A percentile compares a stretch with the other conserved stretches of the same genome.
Conservation (phyloP, 495 filamentous ascomycete species). For the Penicillium ucsense region DNA sequence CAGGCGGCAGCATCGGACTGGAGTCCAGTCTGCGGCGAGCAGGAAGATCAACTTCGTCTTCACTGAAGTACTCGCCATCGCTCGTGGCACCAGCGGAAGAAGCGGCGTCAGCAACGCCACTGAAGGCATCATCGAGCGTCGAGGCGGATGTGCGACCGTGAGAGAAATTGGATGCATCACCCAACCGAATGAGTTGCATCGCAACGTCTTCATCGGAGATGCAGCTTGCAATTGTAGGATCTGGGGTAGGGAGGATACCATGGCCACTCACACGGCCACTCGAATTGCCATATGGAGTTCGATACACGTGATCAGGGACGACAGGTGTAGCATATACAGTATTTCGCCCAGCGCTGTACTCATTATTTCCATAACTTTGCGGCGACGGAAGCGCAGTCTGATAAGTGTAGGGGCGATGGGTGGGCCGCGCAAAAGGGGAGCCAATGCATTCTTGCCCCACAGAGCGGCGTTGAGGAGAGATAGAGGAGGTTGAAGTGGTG, state of each 20-base stretch:
- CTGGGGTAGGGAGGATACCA: slow-evolving; percentile 79
- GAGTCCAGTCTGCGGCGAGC: slow-evolving; percentile 51
- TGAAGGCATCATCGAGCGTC: slow-evolving; percentile 84
- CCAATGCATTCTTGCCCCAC: slow-evolving; percentile 47
- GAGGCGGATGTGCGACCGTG: slow-evolving; percentile 88
- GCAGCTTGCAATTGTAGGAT: slow-evolving; percentile 86
- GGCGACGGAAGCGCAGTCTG: slow-evolving; percentile 67
- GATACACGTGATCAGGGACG: slow-evolving; percentile 50
- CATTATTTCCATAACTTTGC: slow-evolving; percentile 56
- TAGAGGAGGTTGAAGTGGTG: slow-evolving; percentile 78
- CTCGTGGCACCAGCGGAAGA: slow-evolving; percentile 78
- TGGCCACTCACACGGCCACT: slow-evolving; percentile 32
- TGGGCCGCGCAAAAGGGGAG: slow-evolving; percentile 60
- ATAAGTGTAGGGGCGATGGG: slow-evolving; percentile 65
- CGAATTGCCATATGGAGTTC: slow-evolving; percentile 42
- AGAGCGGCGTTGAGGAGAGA: slow-evolving; percentile 78
- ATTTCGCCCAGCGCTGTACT: slow-evolving; percentile 34
- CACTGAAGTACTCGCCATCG: slow-evolving; percentile 67
- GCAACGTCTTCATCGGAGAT: slow-evolving; percentile 98
- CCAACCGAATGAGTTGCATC: slow-evolving; percentile 87
- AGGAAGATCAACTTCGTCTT: slow-evolving; percentile 57
- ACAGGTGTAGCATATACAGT: slow-evolving; percentile 44
- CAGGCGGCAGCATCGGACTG: slow-evolving; percentile 43
- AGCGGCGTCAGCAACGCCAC: slow-evolving; percentile 73
- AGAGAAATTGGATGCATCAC: slow-evolving; percentile 83